A percentile compares a stretch with the other conserved stretches of the same genome.
Conservation (phyloP, 805 yeast genomes). For the Suhomyces tanzawaensis region DNA sequence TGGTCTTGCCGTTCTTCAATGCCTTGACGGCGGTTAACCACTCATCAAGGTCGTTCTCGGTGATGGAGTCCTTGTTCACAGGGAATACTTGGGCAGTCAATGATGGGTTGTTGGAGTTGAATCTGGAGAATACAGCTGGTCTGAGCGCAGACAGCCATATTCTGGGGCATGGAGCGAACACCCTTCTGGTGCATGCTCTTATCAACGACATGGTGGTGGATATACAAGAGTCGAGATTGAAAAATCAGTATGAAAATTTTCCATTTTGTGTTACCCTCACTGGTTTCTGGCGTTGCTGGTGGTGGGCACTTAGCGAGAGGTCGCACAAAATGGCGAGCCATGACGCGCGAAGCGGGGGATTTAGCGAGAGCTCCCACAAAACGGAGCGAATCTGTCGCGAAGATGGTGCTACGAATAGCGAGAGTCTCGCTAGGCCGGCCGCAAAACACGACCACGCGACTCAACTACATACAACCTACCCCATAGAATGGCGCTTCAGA, state of each 20-base stretch:
- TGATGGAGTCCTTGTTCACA: conserved; percentile 33
- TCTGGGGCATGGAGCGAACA: background rate
- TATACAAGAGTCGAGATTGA: background rate
- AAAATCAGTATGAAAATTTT: conserved; percentile 4
- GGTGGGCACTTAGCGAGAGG: too few relatives aligned
- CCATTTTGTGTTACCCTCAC: conserved; percentile 4
- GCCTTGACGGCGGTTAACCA: conserved; percentile 47
- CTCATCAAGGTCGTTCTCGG: conserved; percentile 42
- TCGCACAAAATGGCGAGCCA: too few relatives aligned
- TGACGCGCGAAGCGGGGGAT: too few relatives aligned
- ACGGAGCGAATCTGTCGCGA: too few relatives aligned
- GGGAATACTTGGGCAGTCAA: conserved; percentile 40
- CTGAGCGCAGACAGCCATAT: background rate
- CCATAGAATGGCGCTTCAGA: background rate
- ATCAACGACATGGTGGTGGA: conserved; percentile 4
- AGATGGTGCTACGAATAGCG: too few relatives aligned
- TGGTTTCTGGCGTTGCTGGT: too few relatives aligned
- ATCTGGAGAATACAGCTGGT: conserved; percentile 11
- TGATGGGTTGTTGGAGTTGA: conserved; percentile 12
- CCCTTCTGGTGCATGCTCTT: conserved; percentile 6
- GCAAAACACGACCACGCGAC: too few relatives aligned
- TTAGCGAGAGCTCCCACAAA: too few relatives aligned
- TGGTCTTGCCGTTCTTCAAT: conserved; percentile 30
- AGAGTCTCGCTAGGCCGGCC: too few relatives aligned
- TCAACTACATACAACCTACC: too few relatives aligned